Evolutionary conservation across 2,329 filamentous ascomycete genomes (phyloP).

Genomic region (Pyrenochaeta sp.): DNA sequence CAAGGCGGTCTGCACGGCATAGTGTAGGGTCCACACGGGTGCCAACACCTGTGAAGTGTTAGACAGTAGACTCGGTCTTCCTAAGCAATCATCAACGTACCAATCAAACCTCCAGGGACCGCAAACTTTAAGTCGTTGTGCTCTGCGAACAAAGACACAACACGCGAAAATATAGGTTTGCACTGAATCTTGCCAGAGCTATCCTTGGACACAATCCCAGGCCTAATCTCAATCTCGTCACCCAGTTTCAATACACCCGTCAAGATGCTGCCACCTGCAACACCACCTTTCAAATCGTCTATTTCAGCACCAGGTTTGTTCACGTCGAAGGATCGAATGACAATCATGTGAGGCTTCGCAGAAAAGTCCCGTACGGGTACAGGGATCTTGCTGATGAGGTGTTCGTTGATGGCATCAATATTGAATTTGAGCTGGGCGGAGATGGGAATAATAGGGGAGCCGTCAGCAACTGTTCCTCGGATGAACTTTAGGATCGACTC

Average conservation of each 20-base stretch:
- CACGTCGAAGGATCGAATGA: constrained; percentile 98
- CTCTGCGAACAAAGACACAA: constrained; percentile 95
- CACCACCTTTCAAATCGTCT: constrained; percentile 97
- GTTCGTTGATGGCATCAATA: constrained; percentile 97
- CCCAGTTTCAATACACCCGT: constrained; percentile 96
- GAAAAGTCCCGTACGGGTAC: constrained; percentile 91
- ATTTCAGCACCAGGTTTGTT: constrained; percentile 99
- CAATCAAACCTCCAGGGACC: constrained; percentile 95
- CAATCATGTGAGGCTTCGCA: constrained; percentile 95
- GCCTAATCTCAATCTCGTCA: constrained; percentile 97
- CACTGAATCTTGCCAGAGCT: constrained; percentile 93
- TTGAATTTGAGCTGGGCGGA: constrained; percentile 99
- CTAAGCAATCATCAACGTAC: constrained; percentile 28
- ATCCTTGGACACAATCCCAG: constrained; percentile 97
- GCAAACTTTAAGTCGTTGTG: constrained; percentile 99
- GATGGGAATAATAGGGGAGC: constrained; percentile 95
- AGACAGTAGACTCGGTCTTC: constrained; percentile 8
- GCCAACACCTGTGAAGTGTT: constrained; percentile 73
- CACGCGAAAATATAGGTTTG: constrained; percentile 94
- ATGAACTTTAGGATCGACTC: constrained; percentile 99
- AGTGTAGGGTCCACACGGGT: constrained; percentile 97
- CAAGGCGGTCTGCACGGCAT: constrained; percentile 97
- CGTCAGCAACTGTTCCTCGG: constrained; percentile 93
- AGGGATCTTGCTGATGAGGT: constrained; percentile 93
- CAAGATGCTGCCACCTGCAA: constrained; percentile 95